These are phyloP conservation scores for Maudiozyma saulgeensis DNA, from an alignment of 805 yeast genomes.

Conservation along the genomic window DNA sequence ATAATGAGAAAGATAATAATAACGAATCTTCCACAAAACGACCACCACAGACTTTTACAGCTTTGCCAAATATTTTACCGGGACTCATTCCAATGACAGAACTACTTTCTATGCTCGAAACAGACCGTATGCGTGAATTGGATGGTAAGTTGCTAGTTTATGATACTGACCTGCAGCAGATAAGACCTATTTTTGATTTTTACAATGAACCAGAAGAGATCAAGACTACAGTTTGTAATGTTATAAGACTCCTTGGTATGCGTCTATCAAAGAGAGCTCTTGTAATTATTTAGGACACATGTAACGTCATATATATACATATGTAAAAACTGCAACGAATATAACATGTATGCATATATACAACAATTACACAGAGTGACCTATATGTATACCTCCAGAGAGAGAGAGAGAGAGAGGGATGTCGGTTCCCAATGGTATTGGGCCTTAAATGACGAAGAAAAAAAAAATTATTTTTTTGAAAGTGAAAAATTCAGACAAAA, in stretches of 20 bases:
- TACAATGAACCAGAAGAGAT: constrained; percentile 14
- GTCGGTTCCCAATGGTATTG: too few relatives aligned
- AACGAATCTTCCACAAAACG: neutral
- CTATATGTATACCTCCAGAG: too few relatives aligned
- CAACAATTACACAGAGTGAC: too few relatives aligned
- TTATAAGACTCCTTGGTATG: constrained; percentile 37
- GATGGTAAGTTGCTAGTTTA: constrained; percentile 18
- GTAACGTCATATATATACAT: neutral
- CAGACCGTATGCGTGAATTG: constrained; percentile 19
- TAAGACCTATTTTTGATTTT: constrained; percentile 18
- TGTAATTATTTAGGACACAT: constrained; percentile 14
- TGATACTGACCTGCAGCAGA: constrained; percentile 18
- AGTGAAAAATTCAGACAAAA: neutral
- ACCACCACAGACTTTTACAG: neutral
- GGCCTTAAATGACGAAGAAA: too few relatives aligned
- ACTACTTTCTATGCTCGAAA: constrained; percentile 29
- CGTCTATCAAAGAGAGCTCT: constrained; percentile 27
- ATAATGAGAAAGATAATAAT: constrained; percentile 1
- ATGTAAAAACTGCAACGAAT: neutral
- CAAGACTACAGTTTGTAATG: constrained; percentile 31
- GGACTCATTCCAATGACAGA: constrained; percentile 44
- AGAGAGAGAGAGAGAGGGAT: too few relatives aligned
- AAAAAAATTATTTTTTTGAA: neutral
- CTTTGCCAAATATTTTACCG: constrained; percentile 38
- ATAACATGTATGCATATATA: neutral